Base-by-base conservation (phyloP, 805 yeast species). In the Candida maris region DNA sequence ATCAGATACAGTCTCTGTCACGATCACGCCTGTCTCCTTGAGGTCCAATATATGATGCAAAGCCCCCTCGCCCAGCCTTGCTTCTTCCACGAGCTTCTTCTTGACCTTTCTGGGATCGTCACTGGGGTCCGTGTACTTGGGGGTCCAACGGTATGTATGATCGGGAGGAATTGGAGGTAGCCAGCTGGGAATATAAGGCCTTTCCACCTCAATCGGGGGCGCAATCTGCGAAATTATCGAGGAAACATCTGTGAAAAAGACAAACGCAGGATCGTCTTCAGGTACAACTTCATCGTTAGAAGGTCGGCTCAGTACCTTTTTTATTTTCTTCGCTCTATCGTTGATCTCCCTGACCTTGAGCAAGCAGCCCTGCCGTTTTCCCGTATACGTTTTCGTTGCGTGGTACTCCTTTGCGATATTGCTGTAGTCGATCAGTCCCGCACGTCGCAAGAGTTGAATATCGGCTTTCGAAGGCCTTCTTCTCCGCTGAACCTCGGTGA, bases 141-240 rank as follows among this genome's bases (percentile, higher is more conserved):
- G 83, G 0, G 96, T 84, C 38, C 79, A 74, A 58, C 77, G 79
- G 56, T 83, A 91, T 0, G 97, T 91, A 59, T 89, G 94, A 51
- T 87, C 95, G 0, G 97, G 96, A 1, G 98, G 98, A 19, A 91
- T 68, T 9, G 78, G 77, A 0, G 98, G 98, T 48, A 91, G 64
- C 80, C 88, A 88, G 5, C 64, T 54, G 0, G 94, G 94, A 6
- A 85, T 70, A 41, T 76, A 75, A 4, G 57, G 54, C 32, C 63
- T 64, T 24, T 58, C 46, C 19, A 58, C 53, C 16, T 67, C 62
- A 1, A 62, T 57, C 23, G 80, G 62, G 38, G 80, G 88, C 10
- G 81, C 73, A 18, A 85, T 65, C 32, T 70, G 64, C 3, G 76
- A 67, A 3, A 51, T 44, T 3, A 77, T 65, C 35, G 70, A 74